Evolutionary conservation across 768 basidiomycete species (phyloP).

Genomic region (Tricholoma flavovirens): DNA sequence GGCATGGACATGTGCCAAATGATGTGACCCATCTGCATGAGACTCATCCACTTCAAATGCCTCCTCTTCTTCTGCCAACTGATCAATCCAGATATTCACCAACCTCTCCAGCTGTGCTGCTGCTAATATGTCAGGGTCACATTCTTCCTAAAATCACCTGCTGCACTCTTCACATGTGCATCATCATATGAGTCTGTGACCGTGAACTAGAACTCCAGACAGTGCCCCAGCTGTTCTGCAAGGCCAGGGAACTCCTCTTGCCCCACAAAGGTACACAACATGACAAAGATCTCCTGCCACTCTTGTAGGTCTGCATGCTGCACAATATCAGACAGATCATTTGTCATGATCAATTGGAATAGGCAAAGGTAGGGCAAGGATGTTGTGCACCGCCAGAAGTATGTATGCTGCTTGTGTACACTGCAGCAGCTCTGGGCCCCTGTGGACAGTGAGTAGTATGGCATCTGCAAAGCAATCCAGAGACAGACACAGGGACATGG

Average conservation of each 20-base stretch:
- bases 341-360: constrained; percentile 89
- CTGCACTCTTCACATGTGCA: constrained; percentile 35
- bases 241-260: too few relatives aligned
- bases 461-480: constrained; percentile 92
- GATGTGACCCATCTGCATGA: constrained; percentile 45
- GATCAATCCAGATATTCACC: constrained; percentile 88
- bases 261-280: constrained; percentile 95
- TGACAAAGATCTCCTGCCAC: constrained; percentile 96
- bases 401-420: constrained; percentile 91
- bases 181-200: constrained; percentile 47
- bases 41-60: constrained; percentile 35
- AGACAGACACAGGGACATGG: too few relatives aligned
- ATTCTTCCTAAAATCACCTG: constrained; percentile 64
- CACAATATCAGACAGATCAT: constrained; percentile 89
- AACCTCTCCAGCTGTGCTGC: constrained; percentile 84
- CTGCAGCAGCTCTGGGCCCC: too few relatives aligned
- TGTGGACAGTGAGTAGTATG: constrained; percentile 88
- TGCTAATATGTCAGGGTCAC: constrained; percentile 92
- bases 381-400: constrained; percentile 79
- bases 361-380: constrained; percentile 84
- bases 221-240: constrained; percentile 87
- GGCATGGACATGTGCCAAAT: constrained; percentile 77
- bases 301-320: constrained; percentile 93
- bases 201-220: constrained; percentile 82
- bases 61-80: constrained; percentile 81